Percentiles rank a stretch among this genome's conserved stretches.
Evolutionary conservation across 768 basidiomycete species (phyloP).

Genomic region (Amanita jacksonii): DNA sequence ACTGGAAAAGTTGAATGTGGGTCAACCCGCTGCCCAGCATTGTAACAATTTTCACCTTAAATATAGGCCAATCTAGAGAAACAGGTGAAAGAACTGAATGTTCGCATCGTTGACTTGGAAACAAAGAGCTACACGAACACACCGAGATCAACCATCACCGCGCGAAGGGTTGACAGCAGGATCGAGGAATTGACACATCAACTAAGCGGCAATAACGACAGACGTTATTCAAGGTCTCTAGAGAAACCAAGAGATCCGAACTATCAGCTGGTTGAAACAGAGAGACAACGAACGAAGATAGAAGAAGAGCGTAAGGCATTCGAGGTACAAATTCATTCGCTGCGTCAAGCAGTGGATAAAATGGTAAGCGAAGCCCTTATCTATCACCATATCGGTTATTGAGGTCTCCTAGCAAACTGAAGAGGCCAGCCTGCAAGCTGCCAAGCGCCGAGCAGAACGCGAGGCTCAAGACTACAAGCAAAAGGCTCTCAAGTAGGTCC

Average conservation of each 20-base stretch:
- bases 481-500: conserved; percentile 51
- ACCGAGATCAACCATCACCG: conserved; percentile 44
- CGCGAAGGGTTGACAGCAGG: conserved; percentile 55
- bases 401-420: conserved; percentile 47
- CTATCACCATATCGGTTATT: conserved; percentile 6
- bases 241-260: conserved; percentile 35
- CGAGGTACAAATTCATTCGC: conserved; percentile 44
- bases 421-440: conserved; percentile 56
- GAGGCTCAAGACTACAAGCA: conserved; percentile 71
- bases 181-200: conserved; percentile 66
- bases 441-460: conserved; percentile 67
- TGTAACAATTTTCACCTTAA: conserved; percentile 6
- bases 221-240: conserved; percentile 28
- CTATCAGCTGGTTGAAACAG: conserved; percentile 50
- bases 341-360: conserved; percentile 52
- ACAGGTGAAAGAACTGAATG: conserved; percentile 75
- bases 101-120: conserved; percentile 76
- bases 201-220: conserved; percentile 37
- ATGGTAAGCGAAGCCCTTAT: conserved; percentile 34
- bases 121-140: conserved; percentile 63
- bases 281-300: conserved; percentile 48
- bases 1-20: conserved; percentile 68
- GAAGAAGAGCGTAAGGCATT: conserved; percentile 58
- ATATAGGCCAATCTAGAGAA: conserved; percentile 73
- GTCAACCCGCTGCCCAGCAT: conserved; percentile 8